phyloP scores from a whole-genome alignment of 2,329 filamentous ascomycete species.

The Apiospora pterosperma region DNA sequence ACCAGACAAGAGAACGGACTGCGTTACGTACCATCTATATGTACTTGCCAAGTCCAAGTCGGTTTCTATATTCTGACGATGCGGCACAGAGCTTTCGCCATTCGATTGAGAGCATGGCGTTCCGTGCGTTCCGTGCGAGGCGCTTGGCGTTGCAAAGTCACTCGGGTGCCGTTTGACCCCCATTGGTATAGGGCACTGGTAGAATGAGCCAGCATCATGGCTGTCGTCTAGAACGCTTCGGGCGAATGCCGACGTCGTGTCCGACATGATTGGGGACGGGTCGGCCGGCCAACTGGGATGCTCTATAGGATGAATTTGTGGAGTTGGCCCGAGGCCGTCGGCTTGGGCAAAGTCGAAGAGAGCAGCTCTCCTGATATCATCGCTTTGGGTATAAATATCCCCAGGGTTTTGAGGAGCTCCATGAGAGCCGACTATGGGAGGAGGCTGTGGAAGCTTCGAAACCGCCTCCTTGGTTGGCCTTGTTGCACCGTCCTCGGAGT shows the following conservation, averaged over 20 bases:
- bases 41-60: slow-evolving; percentile 10
- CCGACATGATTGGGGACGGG: background rate
- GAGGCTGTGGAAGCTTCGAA: slow-evolving; percentile 8
- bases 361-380: slow-evolving; percentile 24
- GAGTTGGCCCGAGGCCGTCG: background rate
- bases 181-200: slow-evolving; percentile 1
- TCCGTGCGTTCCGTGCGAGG: background rate
- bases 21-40: slow-evolving; percentile 21
- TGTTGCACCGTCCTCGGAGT: background rate
- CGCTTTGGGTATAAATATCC: slow-evolving; percentile 29
- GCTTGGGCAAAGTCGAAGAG: slow-evolving; percentile 11
- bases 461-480: background rate
- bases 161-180: background rate
- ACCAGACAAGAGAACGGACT: background rate
- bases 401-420: slow-evolving; percentile 29
- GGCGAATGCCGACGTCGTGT: background rate
- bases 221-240: background rate
- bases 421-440: slow-evolving; percentile 23
- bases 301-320: slow-evolving; percentile 12
- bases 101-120: background rate
- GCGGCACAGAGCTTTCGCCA: background rate
- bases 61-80: background rate
- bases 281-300: background rate
- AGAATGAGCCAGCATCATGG: background rate
- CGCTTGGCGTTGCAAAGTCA: background rate